Evolutionary conservation across 257 asterid species (phyloP), one percentile per base, ranked within the genome.

Genomic region (Salvia splendens): DNA sequence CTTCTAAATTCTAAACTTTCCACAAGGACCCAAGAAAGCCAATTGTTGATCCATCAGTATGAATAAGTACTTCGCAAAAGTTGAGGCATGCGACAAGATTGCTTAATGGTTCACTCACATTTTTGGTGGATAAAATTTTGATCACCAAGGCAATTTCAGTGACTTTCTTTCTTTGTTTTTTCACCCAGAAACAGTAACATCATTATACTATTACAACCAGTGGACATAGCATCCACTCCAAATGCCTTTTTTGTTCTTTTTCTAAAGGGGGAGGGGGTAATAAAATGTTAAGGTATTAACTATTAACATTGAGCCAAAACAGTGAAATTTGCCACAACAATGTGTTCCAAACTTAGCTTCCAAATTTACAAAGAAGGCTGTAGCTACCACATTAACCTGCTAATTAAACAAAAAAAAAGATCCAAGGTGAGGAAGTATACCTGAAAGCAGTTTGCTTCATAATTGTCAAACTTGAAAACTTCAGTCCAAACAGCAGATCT

Each of bases 391-490:
- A 38, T 36, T 6, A 59, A 46, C 48, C 63, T 38, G 67, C 17
- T 48, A 52, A 63, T 64, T 51, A 75, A 48, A 46, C 64, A 59
- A 65, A 43, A 38, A 5, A 45, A 12, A 56, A 61, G 47, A 67
- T 60, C 15, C 47, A 50, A 72, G 70, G 53, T 20, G 62, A 69
- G 75, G 77, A 70, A 76, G 54, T 73, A 61, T 86, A 92, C 98
- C 95, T 92, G 28, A 66, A 28, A 77, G 84, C 69, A 80, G 76
- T 83, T 76, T 84, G 97, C 71, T 82, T 85, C 89, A 82, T 86
- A 63, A 92, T 82, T 50, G 95, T 86, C 84, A 92, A 80, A 76
- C 96, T 85, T 63, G 95, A 82, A 76, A 92, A 83, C 91, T 84
- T 89, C 87, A 92, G 72, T 77, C 98, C 98, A 78, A 87, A 86